phyloP scores from a whole-genome alignment of 2,329 filamentous ascomycete species.

The Taxawa tesnikishii region DNA sequence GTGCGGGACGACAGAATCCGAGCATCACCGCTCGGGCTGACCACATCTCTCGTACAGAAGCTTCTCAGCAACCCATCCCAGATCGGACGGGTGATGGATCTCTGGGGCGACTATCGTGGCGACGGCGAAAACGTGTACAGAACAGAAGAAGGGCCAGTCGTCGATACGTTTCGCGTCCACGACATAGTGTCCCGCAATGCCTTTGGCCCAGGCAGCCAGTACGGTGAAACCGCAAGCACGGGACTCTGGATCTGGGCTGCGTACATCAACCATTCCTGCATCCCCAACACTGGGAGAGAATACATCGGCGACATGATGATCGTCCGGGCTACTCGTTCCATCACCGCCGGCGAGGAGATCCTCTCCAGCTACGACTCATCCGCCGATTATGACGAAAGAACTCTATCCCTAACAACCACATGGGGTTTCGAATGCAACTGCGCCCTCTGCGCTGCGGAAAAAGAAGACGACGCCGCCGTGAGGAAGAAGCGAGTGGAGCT shows the following conservation, averaged over 20 bases:
- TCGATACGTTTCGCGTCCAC: constrained; percentile 20
- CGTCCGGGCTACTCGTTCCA: constrained; percentile 27
- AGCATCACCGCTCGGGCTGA: constrained; percentile 11
- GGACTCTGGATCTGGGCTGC: constrained; percentile 26
- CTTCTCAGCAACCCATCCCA: background rate
- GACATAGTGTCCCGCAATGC: constrained; percentile 30
- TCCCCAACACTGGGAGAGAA: constrained; percentile 22
- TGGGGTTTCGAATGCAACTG: background rate
- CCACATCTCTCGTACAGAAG: constrained; percentile 10
- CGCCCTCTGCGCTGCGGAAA: background rate
- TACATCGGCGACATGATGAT: constrained; percentile 29
- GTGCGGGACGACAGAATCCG: constrained; percentile 12
- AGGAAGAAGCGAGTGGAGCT: too few relatives aligned
- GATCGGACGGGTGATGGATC: constrained; percentile 4
- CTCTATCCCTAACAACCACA: background rate
- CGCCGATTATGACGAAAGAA: background rate
- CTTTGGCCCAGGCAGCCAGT: constrained; percentile 14
- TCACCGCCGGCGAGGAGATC: constrained; percentile 15
- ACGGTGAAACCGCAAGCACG: background rate
- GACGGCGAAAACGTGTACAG: constrained; percentile 23
- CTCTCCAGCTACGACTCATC: background rate
- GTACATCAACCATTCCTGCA: constrained; percentile 32
- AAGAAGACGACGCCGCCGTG: too few relatives aligned
- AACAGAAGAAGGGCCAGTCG: constrained; percentile 9
- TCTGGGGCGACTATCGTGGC: constrained; percentile 7